Base-by-base conservation (phyloP, 1,139 yeast genomes). In the Pneumocystis jirovecii region DNA sequence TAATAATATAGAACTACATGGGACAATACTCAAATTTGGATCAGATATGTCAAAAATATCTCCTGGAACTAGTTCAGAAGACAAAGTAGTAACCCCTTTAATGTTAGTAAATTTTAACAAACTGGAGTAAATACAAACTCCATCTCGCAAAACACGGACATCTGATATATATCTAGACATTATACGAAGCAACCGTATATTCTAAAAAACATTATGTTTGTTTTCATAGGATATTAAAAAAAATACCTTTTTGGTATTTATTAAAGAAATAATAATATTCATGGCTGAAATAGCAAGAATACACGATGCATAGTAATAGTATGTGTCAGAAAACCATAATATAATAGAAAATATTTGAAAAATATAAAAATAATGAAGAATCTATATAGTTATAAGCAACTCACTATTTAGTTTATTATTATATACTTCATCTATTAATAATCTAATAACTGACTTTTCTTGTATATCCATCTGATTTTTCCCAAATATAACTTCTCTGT, bases 61-160 rank as follows among this genome's bases (percentile, higher is more conserved):
- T 63, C 99, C 99, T 0, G 98, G 97, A 0, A 93, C 97, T 64
- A 93, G 79, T 64, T 89, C 95, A n/a, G 81, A 79, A 0, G 96
- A 87, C 60, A 82, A 81, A 45, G 31, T 21, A 21, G 19, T 1
- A 60, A 39, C 15, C 61, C 61, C 61, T 60, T 15, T 50, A 60
- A 29, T 12, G 40, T 60, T 25, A 60, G 61, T 15, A 60, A 60
- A 15, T 8, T n/a, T 39, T 29, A 60, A 60, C 5, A 12, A 15
- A 39, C 12, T 17, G 61, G 62, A 1, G 7, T 17, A 91, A 65
- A 85, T 87, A 98, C 98, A 93, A 74, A 89, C 93, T 10, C 87
- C 96, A 73, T 88, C 90, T 73, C 98, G 83, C 82, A 95, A 85
- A 1, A 89, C 97, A 72, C 97, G 82, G 1, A 91, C 88, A 65